These are phyloP conservation scores for Rossbeevera mucosa DNA, from an alignment of 768 basidiomycete genomes.

Conservation along the genomic window DNA sequence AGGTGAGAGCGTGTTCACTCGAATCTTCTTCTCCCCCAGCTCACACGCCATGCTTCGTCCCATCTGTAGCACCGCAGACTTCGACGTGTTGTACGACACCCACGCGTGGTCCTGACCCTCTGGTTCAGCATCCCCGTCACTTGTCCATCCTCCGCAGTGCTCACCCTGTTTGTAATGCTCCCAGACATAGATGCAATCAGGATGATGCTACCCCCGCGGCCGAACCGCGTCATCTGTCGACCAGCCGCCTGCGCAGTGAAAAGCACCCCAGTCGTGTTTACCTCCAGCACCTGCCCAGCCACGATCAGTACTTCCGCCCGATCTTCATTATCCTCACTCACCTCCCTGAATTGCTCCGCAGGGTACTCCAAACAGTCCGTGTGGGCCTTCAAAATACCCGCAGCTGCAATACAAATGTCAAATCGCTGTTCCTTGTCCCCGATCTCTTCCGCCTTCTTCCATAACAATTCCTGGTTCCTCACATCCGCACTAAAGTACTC, in stretches of 20 bases:
- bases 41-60: conserved; percentile 80
- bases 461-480: conserved; percentile 54
- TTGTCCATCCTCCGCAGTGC: conserved; percentile 2
- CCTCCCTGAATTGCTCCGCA: conserved; percentile 59
- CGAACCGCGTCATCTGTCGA: conserved; percentile 49
- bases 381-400: conserved; percentile 61
- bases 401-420: conserved; percentile 75
- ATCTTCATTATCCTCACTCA: conserved; percentile 19
- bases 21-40: conserved; percentile 58
- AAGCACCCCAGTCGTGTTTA: conserved; percentile 61
- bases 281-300: conserved; percentile 49
- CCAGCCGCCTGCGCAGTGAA: conserved; percentile 61
- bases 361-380: conserved; percentile 65
- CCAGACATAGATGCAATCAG: conserved; percentile 60
- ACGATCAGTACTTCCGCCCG: not conserved
- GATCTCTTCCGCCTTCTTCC: conserved; percentile 55
- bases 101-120: conserved; percentile 63
- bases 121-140: not conserved
- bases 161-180: conserved; percentile 66
- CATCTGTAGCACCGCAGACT: conserved; percentile 77
- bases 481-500: conserved; percentile 69
- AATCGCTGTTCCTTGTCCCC: conserved; percentile 64
- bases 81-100: conserved; percentile 75
- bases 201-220: conserved; percentile 50
- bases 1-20: conserved; percentile 74